phyloP scores from a whole-genome alignment of 1,139 yeast genomes.

The Oligophagozyma castellii region DNA sequence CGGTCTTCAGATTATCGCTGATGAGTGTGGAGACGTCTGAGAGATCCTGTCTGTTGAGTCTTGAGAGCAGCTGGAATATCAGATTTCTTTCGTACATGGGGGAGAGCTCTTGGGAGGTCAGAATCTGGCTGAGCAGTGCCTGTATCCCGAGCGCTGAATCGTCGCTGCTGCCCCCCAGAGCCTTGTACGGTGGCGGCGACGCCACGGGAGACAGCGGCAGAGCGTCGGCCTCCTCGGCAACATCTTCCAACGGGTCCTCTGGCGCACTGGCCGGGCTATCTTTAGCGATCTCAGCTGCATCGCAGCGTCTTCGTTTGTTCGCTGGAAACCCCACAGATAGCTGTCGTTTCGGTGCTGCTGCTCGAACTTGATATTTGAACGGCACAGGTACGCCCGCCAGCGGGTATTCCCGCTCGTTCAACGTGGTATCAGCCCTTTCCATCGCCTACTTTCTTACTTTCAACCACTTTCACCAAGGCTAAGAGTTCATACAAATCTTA shows the following conservation, averaged over 20 bases:
- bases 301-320: conserved; percentile 2
- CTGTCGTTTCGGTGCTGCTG: conserved; percentile 1
- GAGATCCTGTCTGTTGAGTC: conserved; percentile 52
- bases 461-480: not conserved
- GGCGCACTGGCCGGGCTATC: not conserved
- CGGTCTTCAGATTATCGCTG: conserved; percentile 52
- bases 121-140: conserved; percentile 2
- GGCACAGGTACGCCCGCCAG: conserved; percentile 5
- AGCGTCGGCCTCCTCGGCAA: conserved; percentile 10
- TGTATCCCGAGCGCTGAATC: conserved; percentile 3
- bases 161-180: conserved; percentile 2
- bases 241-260: not conserved
- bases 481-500: too few relatives aligned
- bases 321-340: not conserved
- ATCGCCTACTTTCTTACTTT: not conserved
- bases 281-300: not conserved
- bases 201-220: conserved; percentile 20
- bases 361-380: conserved; percentile 4
- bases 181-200: conserved; percentile 10
- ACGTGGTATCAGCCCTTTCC: not conserved
- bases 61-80: conserved; percentile 51
- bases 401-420: conserved; percentile 5
- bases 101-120: conserved; percentile 10
- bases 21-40: conserved; percentile 53
- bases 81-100: too few relatives aligned